Evolutionary conservation across 2,329 filamentous ascomycete species (phyloP), one percentile per base, ranked within the genome.

Genomic region (Rosellinia necatrix): DNA sequence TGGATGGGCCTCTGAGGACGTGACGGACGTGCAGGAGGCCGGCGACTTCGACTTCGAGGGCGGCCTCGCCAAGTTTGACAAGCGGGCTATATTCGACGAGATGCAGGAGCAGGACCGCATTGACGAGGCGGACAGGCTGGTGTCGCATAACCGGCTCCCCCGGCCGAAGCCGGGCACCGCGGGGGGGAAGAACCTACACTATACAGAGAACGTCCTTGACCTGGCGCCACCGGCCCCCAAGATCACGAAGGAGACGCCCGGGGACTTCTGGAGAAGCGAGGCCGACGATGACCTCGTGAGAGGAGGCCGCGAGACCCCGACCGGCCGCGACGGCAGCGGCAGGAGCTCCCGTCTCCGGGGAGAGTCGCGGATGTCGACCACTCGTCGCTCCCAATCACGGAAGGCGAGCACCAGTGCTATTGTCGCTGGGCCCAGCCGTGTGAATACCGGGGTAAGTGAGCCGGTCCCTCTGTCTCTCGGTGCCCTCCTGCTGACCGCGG

Each of bases 1-100:
- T 70, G 93, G 91, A 3, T 97, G 93, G 92, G 92, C 91, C 3
- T 97, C 93, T 0, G 94, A 97, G 70, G 93, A 97, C 68, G 92
- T 93, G 19, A 97, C 91, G 0, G 94, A 97, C 70, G 90, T 94
- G 19, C 90, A 93, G 74, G 93, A 96, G 70, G 84, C 94, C 79
- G 91, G 90, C 9, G 94, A 97, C 59, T 97, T 97, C 66, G 93
- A 97, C 72, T 97, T 97, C 67, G 87, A 90, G 66, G 87, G 86
- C 51, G 92, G 92, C 63, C 80, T 97, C 27, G 92, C 91, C 42
- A 96, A 96, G 69, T 97, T 97, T 66, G 92, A 97, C 77, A 97
- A 97, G 76, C 85, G 88, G 53, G 87, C 87, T 1, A 85, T 97
- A 7, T 99, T 99, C 70, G 89, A 93, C 63, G 88, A 97, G 73